phyloP scores from a whole-genome alignment of 345 rosid genomes.

The Pugionium cornutum region DNA sequence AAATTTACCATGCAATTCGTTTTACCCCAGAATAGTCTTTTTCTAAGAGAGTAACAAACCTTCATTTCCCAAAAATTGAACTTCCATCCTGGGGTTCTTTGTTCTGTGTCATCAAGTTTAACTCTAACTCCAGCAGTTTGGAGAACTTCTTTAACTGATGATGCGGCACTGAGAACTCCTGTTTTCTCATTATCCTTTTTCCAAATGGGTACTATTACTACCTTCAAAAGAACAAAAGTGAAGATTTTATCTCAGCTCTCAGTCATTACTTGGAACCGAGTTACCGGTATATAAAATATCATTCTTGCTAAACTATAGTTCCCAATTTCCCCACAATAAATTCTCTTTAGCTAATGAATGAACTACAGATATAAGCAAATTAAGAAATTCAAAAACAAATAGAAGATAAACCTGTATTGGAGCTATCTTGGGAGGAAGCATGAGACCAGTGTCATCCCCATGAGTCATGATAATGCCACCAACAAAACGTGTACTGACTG shows the following conservation, averaged over 20 bases:
- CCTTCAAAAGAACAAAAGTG: conserved; percentile 42
- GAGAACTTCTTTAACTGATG: conserved; percentile 60
- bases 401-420: conserved; percentile 67
- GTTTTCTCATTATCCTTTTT: conserved; percentile 74
- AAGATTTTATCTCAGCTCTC: conserved; percentile 7
- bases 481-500: conserved; percentile 89
- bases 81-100: conserved; percentile 89
- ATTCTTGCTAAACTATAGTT: background rate
- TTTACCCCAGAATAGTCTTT: background rate
- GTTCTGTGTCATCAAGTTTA: conserved; percentile 87
- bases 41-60: conserved; percentile 43
- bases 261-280: conserved; percentile 42
- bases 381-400: background rate
- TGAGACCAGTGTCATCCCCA: conserved; percentile 93
- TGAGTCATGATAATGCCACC: conserved; percentile 98
- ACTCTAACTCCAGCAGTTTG: conserved; percentile 69
- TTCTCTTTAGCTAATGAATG: background rate
- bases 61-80: conserved; percentile 98
- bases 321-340: background rate
- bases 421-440: conserved; percentile 90
- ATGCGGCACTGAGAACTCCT: conserved; percentile 70
- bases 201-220: conserved; percentile 88
- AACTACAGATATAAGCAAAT: conserved; percentile 5
- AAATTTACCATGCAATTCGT: background rate
- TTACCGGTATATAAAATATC: conserved; percentile 45